These are phyloP conservation scores for Phialemoniopsis sp. DNA, from an alignment of 2,329 filamentous ascomycete species.

Conservation along the genomic window DNA sequence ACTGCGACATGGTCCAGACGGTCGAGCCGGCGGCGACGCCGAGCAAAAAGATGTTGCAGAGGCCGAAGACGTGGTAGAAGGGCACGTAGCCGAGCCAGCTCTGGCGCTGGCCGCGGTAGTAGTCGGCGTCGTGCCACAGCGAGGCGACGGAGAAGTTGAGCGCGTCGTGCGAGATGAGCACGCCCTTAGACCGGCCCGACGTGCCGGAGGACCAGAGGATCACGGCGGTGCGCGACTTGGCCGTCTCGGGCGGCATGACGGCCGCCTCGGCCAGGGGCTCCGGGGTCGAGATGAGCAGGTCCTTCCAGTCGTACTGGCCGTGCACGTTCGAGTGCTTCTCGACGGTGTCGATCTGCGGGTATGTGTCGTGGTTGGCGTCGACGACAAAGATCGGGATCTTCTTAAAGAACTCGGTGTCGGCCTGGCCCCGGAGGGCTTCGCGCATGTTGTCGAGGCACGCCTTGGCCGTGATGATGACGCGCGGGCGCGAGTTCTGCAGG, in stretches of 20 bases:
- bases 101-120: slow-evolving; percentile 25
- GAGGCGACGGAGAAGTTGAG: slow-evolving; percentile 53
- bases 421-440: slow-evolving; percentile 24
- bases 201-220: slow-evolving; percentile 80
- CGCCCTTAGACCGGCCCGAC: slow-evolving; percentile 80
- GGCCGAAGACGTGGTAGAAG: slow-evolving; percentile 71
- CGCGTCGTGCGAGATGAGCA: slow-evolving; percentile 74
- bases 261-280: slow-evolving; percentile 49
- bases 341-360: slow-evolving; percentile 18
- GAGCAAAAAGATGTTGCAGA: slow-evolving; percentile 65
- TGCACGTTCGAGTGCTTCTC: too few species aligned
- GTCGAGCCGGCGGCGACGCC: slow-evolving; percentile 53
- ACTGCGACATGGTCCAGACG: slow-evolving; percentile 75
- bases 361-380: slow-evolving; percentile 24
- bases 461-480: slow-evolving; percentile 28
- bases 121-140: slow-evolving; percentile 40
- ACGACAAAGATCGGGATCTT: slow-evolving; percentile 58
- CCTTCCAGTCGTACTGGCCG: slow-evolving; percentile 52
- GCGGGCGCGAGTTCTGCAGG: slow-evolving; percentile 31
- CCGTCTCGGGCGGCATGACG: slow-evolving; percentile 49
- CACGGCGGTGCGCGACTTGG: slow-evolving; percentile 49
- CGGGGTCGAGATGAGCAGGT: slow-evolving; percentile 45
- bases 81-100: slow-evolving; percentile 66
- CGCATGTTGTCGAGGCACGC: slow-evolving; percentile 24
- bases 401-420: slow-evolving; percentile 24